Conservation (phyloP, 2,329 filamentous ascomycete genomes). For the Fusarium subglutinans region DNA sequence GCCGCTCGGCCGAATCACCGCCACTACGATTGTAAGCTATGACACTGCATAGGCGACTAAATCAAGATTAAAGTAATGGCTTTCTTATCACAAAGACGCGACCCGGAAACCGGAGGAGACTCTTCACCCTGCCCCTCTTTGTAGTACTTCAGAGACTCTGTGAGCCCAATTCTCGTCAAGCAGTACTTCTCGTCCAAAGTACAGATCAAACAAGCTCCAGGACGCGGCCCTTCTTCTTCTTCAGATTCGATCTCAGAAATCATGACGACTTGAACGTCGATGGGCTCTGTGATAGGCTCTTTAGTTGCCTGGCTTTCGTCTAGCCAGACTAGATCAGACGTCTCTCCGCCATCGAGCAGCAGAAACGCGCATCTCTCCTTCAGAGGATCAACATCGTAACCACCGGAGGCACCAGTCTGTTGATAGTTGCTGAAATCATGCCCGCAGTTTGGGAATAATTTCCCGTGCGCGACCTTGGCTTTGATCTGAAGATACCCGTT, state of each 20-base stretch:
- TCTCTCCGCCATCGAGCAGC: background rate
- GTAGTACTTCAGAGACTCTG: background rate
- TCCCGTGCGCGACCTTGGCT: background rate
- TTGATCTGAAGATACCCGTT: background rate
- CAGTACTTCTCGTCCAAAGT: background rate
- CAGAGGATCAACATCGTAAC: background rate
- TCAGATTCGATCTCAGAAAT: background rate
- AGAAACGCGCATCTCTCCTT: background rate
- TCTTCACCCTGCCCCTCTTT: background rate
- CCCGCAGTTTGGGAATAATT: background rate
- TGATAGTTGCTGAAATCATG: background rate
- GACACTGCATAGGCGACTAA: background rate
- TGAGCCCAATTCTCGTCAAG: background rate
- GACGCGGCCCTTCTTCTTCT: background rate
- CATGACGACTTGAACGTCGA: background rate
- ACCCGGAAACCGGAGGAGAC: background rate
- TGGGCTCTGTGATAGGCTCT: background rate
- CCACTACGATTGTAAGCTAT: background rate
- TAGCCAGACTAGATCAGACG: background rate
- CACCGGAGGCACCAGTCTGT: rapidly evolving
- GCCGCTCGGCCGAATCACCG: background rate
- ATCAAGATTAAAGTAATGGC: background rate
- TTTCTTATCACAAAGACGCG: background rate
- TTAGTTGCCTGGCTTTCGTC: background rate
- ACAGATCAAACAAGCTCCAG: background rate